A percentile compares a stretch with the other conserved stretches of the same genome.
Evolutionary conservation across 441 rosid species (phyloP).

Genomic region (Euphorbia neoarborescens): DNA sequence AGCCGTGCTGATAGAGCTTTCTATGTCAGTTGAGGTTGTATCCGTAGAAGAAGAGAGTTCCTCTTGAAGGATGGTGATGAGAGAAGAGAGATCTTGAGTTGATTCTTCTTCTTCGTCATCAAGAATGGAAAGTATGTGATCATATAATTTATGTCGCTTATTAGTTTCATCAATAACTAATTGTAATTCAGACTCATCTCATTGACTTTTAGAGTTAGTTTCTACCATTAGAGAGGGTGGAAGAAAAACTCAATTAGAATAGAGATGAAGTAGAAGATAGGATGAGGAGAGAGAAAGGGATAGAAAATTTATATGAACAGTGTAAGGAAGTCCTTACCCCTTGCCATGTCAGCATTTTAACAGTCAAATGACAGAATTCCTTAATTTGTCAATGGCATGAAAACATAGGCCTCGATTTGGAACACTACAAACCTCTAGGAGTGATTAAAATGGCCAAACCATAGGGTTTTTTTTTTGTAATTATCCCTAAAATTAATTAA

Average conservation of each 20-base stretch:
- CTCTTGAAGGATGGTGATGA: slow-evolving; percentile 48
- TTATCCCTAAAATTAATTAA: too few relatives aligned
- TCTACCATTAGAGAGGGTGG: slow-evolving; percentile 40
- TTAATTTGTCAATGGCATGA: too few relatives aligned
- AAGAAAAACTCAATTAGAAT: too few relatives aligned
- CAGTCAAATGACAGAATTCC: too few relatives aligned
- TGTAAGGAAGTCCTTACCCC: too few relatives aligned
- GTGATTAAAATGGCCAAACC: too few relatives aligned
- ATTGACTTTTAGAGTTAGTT: slow-evolving; percentile 37
- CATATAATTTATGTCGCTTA: slow-evolving; percentile 42
- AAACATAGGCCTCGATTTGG: too few relatives aligned
- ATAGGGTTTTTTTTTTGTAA: too few relatives aligned
- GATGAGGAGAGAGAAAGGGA: slow-evolving; percentile 36
- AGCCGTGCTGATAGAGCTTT: slow-evolving; percentile 3
- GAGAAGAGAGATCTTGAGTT: slow-evolving; percentile 38
- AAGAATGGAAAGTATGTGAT: slow-evolving; percentile 37
- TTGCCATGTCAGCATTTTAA: too few relatives aligned
- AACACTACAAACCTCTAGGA: too few relatives aligned
- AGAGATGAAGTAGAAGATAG: neutral
- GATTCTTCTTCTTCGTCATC: slow-evolving; percentile 50
- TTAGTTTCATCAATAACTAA: slow-evolving; percentile 39
- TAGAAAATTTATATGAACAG: too few relatives aligned
- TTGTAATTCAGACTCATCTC: slow-evolving; percentile 34
- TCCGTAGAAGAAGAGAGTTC: slow-evolving; percentile 27
- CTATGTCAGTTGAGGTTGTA: neutral